Evolutionary conservation across 2,329 filamentous ascomycete genomes (phyloP).

Genomic region (Falciphora oryzae): DNA sequence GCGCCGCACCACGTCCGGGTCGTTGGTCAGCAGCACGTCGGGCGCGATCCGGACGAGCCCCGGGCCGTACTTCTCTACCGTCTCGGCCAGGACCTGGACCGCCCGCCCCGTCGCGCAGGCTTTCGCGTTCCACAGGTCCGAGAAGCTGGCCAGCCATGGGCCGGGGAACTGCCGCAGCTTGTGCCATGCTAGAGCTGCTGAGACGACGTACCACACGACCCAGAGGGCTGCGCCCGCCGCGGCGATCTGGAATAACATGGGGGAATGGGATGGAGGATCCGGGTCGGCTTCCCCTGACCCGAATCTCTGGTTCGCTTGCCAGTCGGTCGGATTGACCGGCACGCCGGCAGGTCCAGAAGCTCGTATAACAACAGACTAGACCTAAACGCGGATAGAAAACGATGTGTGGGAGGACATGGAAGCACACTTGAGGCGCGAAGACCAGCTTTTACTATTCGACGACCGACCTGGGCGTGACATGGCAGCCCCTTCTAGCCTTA

Average conservation of each 20-base stretch:
- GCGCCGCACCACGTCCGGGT: slow-evolving; percentile 9
- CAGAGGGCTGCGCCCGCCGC: no score
- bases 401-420: neutral
- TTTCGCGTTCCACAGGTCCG: slow-evolving; percentile 12
- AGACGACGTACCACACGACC: neutral
- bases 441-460: neutral
- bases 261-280: no score
- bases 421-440: no score
- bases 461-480: neutral
- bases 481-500: no score
- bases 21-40: slow-evolving; percentile 7
- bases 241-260: no score
- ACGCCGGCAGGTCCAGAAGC: no score
- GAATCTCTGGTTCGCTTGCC: no score
- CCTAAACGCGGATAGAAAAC: no score
- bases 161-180: slow-evolving; percentile 12
- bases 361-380: neutral
- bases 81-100: neutral
- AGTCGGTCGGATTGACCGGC: no score
- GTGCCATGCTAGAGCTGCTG: neutral
- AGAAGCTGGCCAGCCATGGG: slow-evolving; percentile 14
- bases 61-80: slow-evolving; percentile 3
- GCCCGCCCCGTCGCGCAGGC: neutral
- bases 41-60: slow-evolving; percentile 10
- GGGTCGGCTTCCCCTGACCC: no score